Evolutionary conservation across 306 rosid genomes (phyloP).

Genomic region (Vicia villosa): DNA sequence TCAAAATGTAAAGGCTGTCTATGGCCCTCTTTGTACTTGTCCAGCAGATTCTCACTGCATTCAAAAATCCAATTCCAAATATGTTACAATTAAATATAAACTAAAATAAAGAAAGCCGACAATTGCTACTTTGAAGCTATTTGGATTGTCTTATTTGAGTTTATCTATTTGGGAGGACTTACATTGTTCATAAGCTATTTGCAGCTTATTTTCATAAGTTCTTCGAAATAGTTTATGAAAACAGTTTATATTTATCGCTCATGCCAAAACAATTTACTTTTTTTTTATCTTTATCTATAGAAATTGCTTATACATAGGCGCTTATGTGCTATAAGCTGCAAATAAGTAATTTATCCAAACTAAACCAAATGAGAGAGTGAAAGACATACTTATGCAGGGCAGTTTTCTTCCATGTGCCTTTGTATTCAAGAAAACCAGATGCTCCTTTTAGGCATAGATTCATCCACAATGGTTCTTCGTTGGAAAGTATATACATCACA

Average conservation of each 20-base stretch:
- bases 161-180: too few species aligned
- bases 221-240: too few species aligned
- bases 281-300: too few species aligned
- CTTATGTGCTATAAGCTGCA: too few species aligned
- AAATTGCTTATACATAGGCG: too few species aligned
- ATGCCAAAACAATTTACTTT: too few species aligned
- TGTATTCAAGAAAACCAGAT: slow-evolving; percentile 71
- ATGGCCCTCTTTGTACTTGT: slow-evolving; percentile 40
- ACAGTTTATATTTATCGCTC: too few species aligned
- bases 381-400: slow-evolving; percentile 65
- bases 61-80: slow-evolving; percentile 34
- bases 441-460: slow-evolving; percentile 61
- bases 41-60: slow-evolving; percentile 63
- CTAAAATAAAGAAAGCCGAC: slow-evolving; percentile 11
- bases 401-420: slow-evolving; percentile 93
- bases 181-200: too few species aligned
- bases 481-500: slow-evolving; percentile 84
- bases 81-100: slow-evolving; percentile 18
- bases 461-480: slow-evolving; percentile 96
- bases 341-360: too few species aligned
- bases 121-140: not conserved
- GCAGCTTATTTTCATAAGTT: too few species aligned
- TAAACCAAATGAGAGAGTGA: not conserved
- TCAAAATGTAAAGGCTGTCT: slow-evolving; percentile 59
- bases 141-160: too few species aligned